A percentile compares a stretch with the other conserved stretches of the same genome.
These are phyloP conservation scores for Diplodia scrobiculata DNA, from an alignment of 2,329 filamentous ascomycete genomes.

Conservation along the genomic window DNA sequence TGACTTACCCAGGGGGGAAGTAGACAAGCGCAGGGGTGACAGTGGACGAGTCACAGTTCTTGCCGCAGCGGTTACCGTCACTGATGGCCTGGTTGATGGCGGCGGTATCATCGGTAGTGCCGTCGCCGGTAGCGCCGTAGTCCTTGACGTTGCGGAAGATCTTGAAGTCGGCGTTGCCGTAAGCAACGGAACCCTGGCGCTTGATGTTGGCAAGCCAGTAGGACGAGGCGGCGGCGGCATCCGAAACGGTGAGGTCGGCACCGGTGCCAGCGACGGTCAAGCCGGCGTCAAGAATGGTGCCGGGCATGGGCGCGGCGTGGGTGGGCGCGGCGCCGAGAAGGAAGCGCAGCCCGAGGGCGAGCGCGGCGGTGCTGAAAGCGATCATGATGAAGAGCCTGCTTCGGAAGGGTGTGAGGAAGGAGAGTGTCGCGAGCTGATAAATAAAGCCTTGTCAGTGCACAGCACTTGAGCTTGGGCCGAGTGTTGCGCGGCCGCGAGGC, in stretches of 20 bases:
- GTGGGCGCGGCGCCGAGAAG: conserved; percentile 35
- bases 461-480: conserved; percentile 19
- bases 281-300: neutral
- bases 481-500: conserved; percentile 19
- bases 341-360: conserved; percentile 44
- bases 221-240: conserved; percentile 37
- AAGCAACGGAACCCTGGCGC: conserved; percentile 69
- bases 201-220: conserved; percentile 75
- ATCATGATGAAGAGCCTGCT: conserved; percentile 42
- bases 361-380: conserved; percentile 42
- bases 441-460: conserved; percentile 30
- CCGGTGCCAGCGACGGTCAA: conserved; percentile 36
- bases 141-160: conserved; percentile 55
- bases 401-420: conserved; percentile 19
- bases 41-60: conserved; percentile 80
- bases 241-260: conserved; percentile 34
- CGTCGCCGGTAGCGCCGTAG: conserved; percentile 57
- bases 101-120: conserved; percentile 76
- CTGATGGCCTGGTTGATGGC: conserved; percentile 85
- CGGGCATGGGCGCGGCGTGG: conserved; percentile 29
- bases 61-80: conserved; percentile 76
- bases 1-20: conserved; percentile 70
- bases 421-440: conserved; percentile 18
- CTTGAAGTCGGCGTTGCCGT: conserved; percentile 63
- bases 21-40: conserved; percentile 84